Percentiles rank a stretch among this genome's conserved stretches.
These are phyloP conservation scores for Fonsecaea pugnacius DNA, from an alignment of 2,329 filamentous ascomycete species.

Conservation along the genomic window DNA sequence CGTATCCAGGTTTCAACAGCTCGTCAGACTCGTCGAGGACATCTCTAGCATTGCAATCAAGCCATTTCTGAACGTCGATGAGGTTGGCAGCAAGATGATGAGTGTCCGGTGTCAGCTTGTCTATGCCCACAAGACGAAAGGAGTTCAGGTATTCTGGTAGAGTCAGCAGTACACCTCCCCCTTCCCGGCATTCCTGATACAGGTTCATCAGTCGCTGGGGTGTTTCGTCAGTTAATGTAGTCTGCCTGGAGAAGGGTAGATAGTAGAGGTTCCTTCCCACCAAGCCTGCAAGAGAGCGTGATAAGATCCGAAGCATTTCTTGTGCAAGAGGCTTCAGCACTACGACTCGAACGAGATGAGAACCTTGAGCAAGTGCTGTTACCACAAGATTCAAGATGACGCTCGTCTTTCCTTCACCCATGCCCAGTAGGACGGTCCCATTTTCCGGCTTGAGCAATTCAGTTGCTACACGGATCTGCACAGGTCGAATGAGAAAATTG, in stretches of 20 bases:
- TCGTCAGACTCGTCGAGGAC: constrained; percentile 70
- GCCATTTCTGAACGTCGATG: constrained; percentile 50
- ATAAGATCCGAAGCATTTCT: constrained; percentile 65
- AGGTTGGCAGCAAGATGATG: constrained; percentile 43
- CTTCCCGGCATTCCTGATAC: constrained; percentile 53
- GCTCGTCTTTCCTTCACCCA: constrained; percentile 73
- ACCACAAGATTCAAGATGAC: constrained; percentile 70
- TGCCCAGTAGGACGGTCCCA: constrained; percentile 68
- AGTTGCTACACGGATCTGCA: constrained; percentile 62
- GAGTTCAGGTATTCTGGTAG: constrained; percentile 69
- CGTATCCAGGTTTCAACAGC: constrained; percentile 64
- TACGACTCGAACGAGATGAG: constrained; percentile 60
- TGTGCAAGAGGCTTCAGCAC: constrained; percentile 65
- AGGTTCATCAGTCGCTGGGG: constrained; percentile 47
- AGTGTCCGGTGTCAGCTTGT: constrained; percentile 46
- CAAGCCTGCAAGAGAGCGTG: constrained; percentile 51
- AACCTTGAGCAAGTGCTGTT: constrained; percentile 56
- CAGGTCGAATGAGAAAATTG: constrained; percentile 62
- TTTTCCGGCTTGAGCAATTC: constrained; percentile 61
- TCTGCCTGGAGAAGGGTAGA: constrained; percentile 54
- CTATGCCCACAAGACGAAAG: constrained; percentile 65
- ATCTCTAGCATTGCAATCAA: constrained; percentile 55
- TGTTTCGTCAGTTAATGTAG: constrained; percentile 38
- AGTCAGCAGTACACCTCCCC: constrained; percentile 61
- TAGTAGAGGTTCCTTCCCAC: constrained; percentile 51